Base-by-base conservation (phyloP, 1,139 yeast genomes). In the Yamadazyma triangularis region DNA sequence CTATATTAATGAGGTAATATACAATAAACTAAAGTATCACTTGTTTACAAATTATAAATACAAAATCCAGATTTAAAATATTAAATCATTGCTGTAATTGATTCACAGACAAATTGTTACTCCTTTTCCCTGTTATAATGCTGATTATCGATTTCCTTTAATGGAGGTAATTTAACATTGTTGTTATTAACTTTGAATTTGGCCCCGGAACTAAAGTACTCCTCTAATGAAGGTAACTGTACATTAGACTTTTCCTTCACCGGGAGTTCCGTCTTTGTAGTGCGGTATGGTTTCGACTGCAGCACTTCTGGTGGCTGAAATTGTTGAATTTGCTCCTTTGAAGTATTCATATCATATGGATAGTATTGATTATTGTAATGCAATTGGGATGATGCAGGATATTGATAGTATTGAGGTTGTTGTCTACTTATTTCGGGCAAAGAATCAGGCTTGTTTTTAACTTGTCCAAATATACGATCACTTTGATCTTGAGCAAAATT, bases 331-430 rank as follows among this genome's bases (percentile, higher is more conserved):
- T n/a, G n/a, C n/a, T n/a, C n/a, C n/a, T n/a, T n/a, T 9, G 20
- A 7, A 7, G 20, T 6, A 9, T 7, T 18, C 20, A 18, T 18
- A 18, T 6, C 8, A 18, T 18, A 18, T 11, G 14, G 10, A 24
- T 15, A 8, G 26, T 23, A 29, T 7, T 18, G 20, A 7, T 6
- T 6, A 18, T 28, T 27, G 23, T 42, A 35, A 28, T 51, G 48
- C 27, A 54, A 40, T 39, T 48, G 51, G n/a, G 59, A 51, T 13
- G 38, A 28, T 6, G 39, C 40, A 2, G 60, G 60, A 28, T 55
- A 55, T 31, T 45, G 50, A 32, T 49, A 53, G 30, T 53, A 53
- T 24, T 42, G 44, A 10, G 43, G 46, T 21, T 40, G 38, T 23
- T 33, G 42, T 8, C 25, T 30, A 5, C 22, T 29, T 11, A 22